Conservation (phyloP, 805 yeast genomes). For the Kodamaea laetipori region DNA sequence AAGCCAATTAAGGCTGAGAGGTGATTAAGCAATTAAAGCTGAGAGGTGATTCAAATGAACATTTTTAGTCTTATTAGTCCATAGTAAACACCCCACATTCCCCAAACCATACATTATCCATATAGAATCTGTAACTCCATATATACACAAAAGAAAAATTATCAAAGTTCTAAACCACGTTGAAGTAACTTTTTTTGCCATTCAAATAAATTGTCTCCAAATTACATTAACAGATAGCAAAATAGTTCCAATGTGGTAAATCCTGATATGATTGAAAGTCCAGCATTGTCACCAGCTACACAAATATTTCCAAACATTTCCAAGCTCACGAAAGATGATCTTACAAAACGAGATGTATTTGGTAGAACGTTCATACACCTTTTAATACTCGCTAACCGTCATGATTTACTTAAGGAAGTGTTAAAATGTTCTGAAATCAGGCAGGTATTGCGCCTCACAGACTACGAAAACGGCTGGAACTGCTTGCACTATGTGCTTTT, state of each 20-base stretch:
- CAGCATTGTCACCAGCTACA: conserved; percentile 3
- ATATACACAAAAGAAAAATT: no score
- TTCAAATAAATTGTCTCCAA: neutral
- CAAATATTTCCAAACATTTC: conserved; percentile 6
- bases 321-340: conserved; percentile 36
- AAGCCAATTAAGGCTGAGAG: conserved; percentile 2
- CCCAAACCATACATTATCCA: no score
- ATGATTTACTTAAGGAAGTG: conserved; percentile 47
- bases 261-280: conserved; percentile 1
- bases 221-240: neutral
- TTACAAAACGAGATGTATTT: conserved; percentile 60
- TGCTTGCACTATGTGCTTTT: conserved; percentile 71
- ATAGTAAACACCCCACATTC: no score
- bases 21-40: neutral
- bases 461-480: conserved; percentile 81
- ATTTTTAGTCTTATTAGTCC: no score
- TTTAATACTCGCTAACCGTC: conserved; percentile 51
- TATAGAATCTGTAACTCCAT: no score
- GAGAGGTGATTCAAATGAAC: no score
- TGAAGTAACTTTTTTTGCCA: conserved; percentile 3
- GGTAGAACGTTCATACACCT: conserved; percentile 70
- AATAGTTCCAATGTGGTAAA: conserved; percentile 2
- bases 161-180: neutral
- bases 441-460: conserved; percentile 42
- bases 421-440: conserved; percentile 52